Evolutionary conservation across 2,329 filamentous ascomycete species (phyloP).

Genomic region (Orbilia quercus): DNA sequence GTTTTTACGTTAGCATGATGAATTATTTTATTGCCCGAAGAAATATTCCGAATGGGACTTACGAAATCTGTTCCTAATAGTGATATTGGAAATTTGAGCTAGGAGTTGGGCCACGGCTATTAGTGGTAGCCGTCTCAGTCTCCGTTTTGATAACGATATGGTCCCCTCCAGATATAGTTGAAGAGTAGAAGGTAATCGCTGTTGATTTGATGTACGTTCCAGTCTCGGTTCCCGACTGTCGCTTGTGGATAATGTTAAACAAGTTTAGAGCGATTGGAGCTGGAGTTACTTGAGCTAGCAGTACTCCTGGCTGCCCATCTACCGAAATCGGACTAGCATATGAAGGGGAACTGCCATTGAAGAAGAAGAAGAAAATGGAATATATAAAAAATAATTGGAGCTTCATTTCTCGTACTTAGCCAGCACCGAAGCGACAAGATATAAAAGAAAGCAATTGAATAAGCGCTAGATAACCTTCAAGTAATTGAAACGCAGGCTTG

Average conservation of each 20-base stretch:
- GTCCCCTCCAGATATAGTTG: conserved; percentile 6
- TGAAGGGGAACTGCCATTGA: neutral
- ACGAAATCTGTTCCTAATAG: conserved; percentile 15
- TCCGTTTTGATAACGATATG: conserved; percentile 1
- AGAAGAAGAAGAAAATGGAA: neutral
- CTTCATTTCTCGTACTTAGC: too few relatives aligned
- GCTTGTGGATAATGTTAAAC: too few relatives aligned
- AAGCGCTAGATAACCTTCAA: too few relatives aligned
- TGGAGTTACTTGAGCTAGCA: neutral
- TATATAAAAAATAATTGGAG: too few relatives aligned
- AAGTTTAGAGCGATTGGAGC: too few relatives aligned
- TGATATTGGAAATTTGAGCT: conserved; percentile 18
- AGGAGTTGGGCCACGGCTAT: conserved; percentile 8
- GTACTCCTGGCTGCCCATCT: neutral
- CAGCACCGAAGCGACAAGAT: too few relatives aligned
- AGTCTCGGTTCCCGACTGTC: too few relatives aligned
- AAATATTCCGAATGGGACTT: too few relatives aligned
- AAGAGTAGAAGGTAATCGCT: conserved; percentile 7
- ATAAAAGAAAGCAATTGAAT: too few relatives aligned
- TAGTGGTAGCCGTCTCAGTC: conserved; percentile 13
- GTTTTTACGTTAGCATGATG: too few relatives aligned
- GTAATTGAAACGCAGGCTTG: too few relatives aligned
- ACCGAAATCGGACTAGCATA: conserved; percentile 7
- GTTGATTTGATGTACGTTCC: neutral
- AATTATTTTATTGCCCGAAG: too few relatives aligned